A percentile compares a stretch with the other conserved stretches of the same genome.
phyloP scores from a whole-genome alignment of 352 stramenopile genomes.

The Phytopythium oedochilum region DNA sequence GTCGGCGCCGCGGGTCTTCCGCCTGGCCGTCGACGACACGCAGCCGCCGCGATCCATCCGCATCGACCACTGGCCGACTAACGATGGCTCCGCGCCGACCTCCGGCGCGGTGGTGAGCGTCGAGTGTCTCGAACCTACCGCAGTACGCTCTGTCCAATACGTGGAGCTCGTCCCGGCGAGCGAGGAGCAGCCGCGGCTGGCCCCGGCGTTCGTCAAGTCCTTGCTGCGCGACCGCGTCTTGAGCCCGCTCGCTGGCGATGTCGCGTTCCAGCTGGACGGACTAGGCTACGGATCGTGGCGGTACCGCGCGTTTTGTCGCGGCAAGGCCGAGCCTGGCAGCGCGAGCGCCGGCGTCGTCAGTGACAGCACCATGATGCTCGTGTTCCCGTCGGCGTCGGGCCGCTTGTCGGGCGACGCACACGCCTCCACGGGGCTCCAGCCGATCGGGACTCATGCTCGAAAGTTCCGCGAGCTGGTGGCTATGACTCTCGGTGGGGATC shows the following conservation, averaged over 20 bases:
- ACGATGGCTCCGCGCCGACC: neutral
- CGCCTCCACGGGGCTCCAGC: slow-evolving; percentile 7
- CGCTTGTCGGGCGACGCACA: neutral
- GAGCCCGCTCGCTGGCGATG: slow-evolving; percentile 11
- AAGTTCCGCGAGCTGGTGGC: slow-evolving; percentile 34
- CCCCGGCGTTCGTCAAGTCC: slow-evolving; percentile 47
- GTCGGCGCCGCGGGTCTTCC: slow-evolving; percentile 26
- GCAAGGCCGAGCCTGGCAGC: slow-evolving; percentile 2
- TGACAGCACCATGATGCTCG: slow-evolving; percentile 53
- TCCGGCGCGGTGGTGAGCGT: slow-evolving; percentile 9
- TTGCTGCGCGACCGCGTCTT: slow-evolving; percentile 44
- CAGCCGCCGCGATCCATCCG: slow-evolving; percentile 10
- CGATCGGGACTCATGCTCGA: slow-evolving; percentile 34
- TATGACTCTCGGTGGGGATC: slow-evolving; percentile 19
- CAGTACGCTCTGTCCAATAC: slow-evolving; percentile 41
- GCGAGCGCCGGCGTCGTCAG: slow-evolving; percentile 41
- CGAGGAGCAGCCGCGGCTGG: slow-evolving; percentile 31
- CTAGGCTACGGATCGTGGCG: slow-evolving; percentile 58
- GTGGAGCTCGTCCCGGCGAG: slow-evolving; percentile 35
- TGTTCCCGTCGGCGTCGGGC: slow-evolving; percentile 37
- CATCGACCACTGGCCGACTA: slow-evolving; percentile 46
- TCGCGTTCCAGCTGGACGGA: slow-evolving; percentile 41
- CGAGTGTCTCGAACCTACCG: slow-evolving; percentile 16
- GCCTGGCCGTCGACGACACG: slow-evolving; percentile 32
- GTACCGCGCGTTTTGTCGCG: slow-evolving; percentile 43